Conservation (phyloP, 306 rosid genomes). For the Spatholobus suberectus region DNA sequence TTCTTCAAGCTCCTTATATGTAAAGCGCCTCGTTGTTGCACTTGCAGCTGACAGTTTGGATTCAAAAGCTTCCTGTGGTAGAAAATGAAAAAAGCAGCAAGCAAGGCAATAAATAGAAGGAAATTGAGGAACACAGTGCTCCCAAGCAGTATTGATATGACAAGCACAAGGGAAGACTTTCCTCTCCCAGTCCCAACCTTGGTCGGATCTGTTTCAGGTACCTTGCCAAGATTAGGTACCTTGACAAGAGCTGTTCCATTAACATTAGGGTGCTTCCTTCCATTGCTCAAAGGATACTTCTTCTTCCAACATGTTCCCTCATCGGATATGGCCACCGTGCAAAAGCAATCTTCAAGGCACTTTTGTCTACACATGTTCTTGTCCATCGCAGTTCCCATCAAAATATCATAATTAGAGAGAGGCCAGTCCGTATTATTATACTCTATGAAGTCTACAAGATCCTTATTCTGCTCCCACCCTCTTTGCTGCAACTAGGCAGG, state of each 20-base stretch:
- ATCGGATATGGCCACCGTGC: neutral
- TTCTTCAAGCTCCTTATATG: conserved; percentile 18
- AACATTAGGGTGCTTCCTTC: conserved; percentile 25
- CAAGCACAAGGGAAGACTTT: neutral
- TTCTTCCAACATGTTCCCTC: neutral
- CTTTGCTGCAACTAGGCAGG: conserved; percentile 23
- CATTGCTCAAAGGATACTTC: conserved; percentile 43
- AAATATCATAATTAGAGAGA: conserved; percentile 4
- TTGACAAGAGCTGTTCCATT: neutral
- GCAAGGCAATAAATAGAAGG: neutral
- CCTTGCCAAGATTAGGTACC: no score
- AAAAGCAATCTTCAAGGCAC: conserved; percentile 25
- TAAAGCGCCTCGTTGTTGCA: conserved; percentile 12
- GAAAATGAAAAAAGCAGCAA: neutral
- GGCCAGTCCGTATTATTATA: conserved; percentile 9
- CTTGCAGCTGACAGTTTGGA: neutral
- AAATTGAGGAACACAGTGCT: conserved; percentile 42
- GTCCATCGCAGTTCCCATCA: neutral
- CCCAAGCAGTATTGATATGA: conserved; percentile 39
- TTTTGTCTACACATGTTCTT: neutral
- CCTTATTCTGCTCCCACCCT: conserved; percentile 32
- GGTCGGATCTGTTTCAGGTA: neutral
- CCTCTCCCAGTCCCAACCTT: neutral
- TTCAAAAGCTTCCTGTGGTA: conserved; percentile 17
- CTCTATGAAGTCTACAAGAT: neutral